Evolutionary conservation across 768 basidiomycete genomes (phyloP), one percentile per base, ranked within the genome.

Genomic region (Fibroporia radiculosa): DNA sequence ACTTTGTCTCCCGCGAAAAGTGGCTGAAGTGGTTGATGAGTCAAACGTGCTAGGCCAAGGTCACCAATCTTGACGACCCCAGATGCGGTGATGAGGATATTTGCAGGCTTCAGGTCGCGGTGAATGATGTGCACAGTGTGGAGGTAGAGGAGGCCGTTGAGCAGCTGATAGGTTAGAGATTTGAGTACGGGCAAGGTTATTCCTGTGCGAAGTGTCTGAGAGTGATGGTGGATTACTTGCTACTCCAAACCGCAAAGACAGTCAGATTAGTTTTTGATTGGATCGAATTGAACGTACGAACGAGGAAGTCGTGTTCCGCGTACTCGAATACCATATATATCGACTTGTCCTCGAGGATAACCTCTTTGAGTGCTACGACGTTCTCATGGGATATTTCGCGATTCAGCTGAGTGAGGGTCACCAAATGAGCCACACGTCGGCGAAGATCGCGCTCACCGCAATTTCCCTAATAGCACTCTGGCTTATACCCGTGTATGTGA

Each of bases 241-340:
- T 97, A 37, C 14, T 33, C 14, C 27, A n/a, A 19, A 16, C 18
- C 28, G 40, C n/a, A 38, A 42, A 31, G 16, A 22, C 16, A 20
- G 38, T 19, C 13, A 18, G 18, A 37, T 22, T 12, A 2, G 7
- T 11, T 0, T 18, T 16, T 6, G 12, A 27, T 16, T 24, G 19
- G 28, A 38, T 19, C 32, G 33, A 42, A 43, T 11, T 22, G 35
- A 20, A 19, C 5, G 24, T 4, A 27, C 88, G 48, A 49, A 92
- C 93, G 38, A 98, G 74, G 60, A 98, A 97, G 64, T 99, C 96
- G 58, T 99, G 96, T 58, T 98, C 96, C 5, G 95, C 95, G 56
- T 96, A 99, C 55, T 98, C 95, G 53, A 99, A 98, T 12, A 98
- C 93, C 91, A 99, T 97, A 62, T 93, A 96, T 50, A 99, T 98